Conservation (phyloP, 177 flowering plant species). For the Vitis hybrid region DNA sequence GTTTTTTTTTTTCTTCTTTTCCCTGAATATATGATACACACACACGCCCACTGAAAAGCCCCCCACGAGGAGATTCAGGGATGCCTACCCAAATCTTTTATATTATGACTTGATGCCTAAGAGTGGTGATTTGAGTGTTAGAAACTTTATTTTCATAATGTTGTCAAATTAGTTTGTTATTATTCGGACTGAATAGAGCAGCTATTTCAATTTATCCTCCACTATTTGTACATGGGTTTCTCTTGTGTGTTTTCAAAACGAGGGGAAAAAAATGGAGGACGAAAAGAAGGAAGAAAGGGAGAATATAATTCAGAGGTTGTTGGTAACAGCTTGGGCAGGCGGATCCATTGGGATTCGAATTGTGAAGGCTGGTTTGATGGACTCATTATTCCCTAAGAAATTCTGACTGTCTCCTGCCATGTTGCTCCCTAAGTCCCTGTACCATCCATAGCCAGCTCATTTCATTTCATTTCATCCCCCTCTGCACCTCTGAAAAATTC, state of each 20-base stretch:
- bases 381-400: too few relatives aligned
- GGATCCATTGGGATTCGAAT: constrained; percentile 13
- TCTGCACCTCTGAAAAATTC: too few relatives aligned
- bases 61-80: not conserved
- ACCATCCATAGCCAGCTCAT: too few relatives aligned
- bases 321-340: constrained; percentile 13
- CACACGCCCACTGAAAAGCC: not conserved
- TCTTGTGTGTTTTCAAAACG: not conserved
- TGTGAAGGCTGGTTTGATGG: too few relatives aligned
- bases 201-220: too few relatives aligned
- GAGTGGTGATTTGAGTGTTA: too few relatives aligned
- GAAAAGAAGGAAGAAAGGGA: not conserved
- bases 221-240: too few relatives aligned
- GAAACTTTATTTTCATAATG: not conserved
- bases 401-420: too few relatives aligned
- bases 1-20: not conserved
- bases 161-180: not conserved
- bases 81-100: too few relatives aligned
- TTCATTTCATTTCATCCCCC: too few relatives aligned
- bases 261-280: not conserved
- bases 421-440: too few relatives aligned
- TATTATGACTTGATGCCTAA: too few relatives aligned
- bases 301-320: constrained; percentile 6
- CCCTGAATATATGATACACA: not conserved
- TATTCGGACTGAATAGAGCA: not conserved